Evolutionary conservation across 2,329 filamentous ascomycete species (phyloP).

Genomic region (Aspergillus floridensis): DNA sequence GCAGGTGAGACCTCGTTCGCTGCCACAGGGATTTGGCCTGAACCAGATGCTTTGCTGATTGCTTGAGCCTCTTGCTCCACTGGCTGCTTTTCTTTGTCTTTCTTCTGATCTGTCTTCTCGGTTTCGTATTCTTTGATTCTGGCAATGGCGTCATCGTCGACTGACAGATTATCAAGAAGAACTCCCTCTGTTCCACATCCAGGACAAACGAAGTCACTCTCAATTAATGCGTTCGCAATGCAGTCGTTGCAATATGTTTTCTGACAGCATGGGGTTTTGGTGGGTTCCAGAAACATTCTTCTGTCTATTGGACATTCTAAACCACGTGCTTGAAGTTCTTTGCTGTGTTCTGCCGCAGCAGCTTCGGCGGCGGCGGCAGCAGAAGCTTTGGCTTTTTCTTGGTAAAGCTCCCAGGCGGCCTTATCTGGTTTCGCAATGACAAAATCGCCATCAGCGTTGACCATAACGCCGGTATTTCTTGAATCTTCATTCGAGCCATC

Average conservation of each 20-base stretch:
- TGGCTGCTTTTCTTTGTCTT: constrained; percentile 41
- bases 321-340: constrained; percentile 82
- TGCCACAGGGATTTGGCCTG: constrained; percentile 11
- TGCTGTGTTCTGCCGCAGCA: constrained; percentile 71
- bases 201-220: constrained; percentile 96
- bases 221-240: constrained; percentile 97
- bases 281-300: constrained; percentile 96
- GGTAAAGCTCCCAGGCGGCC: constrained; percentile 93
- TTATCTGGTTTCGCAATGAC: constrained; percentile 95
- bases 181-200: constrained; percentile 87
- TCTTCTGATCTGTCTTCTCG: constrained; percentile 48
- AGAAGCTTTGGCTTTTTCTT: constrained; percentile 86
- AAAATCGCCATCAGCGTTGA: constrained; percentile 95
- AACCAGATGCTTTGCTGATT: constrained; percentile 17
- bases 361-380: constrained; percentile 80
- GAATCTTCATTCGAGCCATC: constrained; percentile 74
- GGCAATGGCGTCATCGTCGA: constrained; percentile 73
- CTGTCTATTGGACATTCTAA: constrained; percentile 95
- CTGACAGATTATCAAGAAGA: constrained; percentile 83
- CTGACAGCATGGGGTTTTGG: constrained; percentile 97
- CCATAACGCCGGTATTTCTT: constrained; percentile 89
- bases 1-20: constrained; percentile 25
- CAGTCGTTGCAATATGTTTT: constrained; percentile 99
- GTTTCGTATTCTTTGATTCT: constrained; percentile 75
- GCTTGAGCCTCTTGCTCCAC: constrained; percentile 25